phyloP scores from a whole-genome alignment of 306 rosid genomes.

The Cercis canadensis region DNA sequence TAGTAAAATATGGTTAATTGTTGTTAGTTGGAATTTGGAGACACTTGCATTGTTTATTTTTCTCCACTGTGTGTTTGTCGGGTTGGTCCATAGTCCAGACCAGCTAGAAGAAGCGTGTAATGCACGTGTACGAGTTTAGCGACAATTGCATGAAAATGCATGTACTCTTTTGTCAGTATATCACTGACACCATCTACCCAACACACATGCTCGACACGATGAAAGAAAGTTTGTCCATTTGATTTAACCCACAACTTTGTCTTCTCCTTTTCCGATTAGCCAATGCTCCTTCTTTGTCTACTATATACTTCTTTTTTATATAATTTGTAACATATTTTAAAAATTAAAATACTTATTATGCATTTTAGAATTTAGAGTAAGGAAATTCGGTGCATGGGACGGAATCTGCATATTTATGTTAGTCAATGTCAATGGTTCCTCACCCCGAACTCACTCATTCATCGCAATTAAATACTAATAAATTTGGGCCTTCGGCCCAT shows the following conservation, averaged over 20 bases:
- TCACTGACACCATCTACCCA: slow-evolving; percentile 68
- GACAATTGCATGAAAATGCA: slow-evolving; percentile 91
- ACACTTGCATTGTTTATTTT: neutral
- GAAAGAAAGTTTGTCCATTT: slow-evolving; percentile 61
- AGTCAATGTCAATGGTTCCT: too few relatives aligned
- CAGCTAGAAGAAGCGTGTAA: slow-evolving; percentile 25
- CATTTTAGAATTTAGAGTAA: too few relatives aligned
- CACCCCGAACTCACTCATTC: too few relatives aligned
- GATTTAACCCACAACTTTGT: slow-evolving; percentile 71
- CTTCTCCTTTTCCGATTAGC: slow-evolving; percentile 41
- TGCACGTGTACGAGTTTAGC: slow-evolving; percentile 60
- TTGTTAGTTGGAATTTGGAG: slow-evolving; percentile 33
- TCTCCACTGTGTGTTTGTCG: slow-evolving; percentile 24
- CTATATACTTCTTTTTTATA: neutral
- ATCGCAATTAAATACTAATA: too few relatives aligned
- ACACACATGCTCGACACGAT: slow-evolving; percentile 85
- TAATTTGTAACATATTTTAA: too few relatives aligned
- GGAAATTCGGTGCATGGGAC: too few relatives aligned
- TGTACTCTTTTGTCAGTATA: slow-evolving; percentile 71
- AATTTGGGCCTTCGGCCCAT: too few relatives aligned
- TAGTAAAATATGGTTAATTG: neutral
- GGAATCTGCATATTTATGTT: too few relatives aligned
- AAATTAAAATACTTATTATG: too few relatives aligned
- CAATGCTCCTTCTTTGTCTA: slow-evolving; percentile 4
- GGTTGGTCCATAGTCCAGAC: neutral